A percentile compares a stretch with the other conserved stretches of the same genome.
These are phyloP conservation scores for Thecaphora frezii DNA, from an alignment of 1,284 basidiomycete genomes.

Conservation along the genomic window DNA sequence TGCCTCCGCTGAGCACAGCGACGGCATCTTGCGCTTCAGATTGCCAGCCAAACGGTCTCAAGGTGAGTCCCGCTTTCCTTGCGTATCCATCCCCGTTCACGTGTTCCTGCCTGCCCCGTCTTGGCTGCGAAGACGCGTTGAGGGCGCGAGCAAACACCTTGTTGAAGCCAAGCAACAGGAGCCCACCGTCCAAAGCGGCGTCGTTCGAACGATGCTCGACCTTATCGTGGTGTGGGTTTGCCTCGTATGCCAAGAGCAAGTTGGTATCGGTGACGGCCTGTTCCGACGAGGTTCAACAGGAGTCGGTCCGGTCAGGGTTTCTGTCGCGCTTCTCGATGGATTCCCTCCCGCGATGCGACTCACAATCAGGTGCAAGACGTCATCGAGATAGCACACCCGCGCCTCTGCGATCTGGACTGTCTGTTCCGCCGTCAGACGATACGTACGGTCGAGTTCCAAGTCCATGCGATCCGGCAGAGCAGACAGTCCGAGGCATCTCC, in stretches of 20 bases:
- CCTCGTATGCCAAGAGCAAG: not conserved
- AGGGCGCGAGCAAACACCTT: constrained; percentile 22
- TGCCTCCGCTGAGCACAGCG: constrained; percentile 13
- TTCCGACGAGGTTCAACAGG: no score
- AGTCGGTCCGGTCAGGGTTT: no score
- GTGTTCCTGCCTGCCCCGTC: not conserved
- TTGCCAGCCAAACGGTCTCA: constrained; percentile 7
- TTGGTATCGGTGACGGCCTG: not conserved
- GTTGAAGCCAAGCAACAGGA: constrained; percentile 22
- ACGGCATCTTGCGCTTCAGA: constrained; percentile 7
- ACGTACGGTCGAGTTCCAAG: constrained; percentile 1
- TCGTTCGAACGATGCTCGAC: not conserved
- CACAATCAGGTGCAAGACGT: not conserved
- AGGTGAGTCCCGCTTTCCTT: not conserved
- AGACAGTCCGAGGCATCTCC: constrained; percentile 10
- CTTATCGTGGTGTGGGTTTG: not conserved
- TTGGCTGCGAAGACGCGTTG: not conserved
- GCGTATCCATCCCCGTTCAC: not conserved
- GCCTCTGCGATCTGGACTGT: not conserved
- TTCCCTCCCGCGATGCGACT: no score
- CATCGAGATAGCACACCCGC: not conserved
- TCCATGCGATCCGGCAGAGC: constrained; percentile 15
- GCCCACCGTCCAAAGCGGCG: not conserved
- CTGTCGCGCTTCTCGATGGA: no score
- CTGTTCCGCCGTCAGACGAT: not conserved